Evolutionary conservation across 140 eudicot species (phyloP), one percentile per base, ranked within the genome.

Genomic region (Erigeron philadelphicus): DNA sequence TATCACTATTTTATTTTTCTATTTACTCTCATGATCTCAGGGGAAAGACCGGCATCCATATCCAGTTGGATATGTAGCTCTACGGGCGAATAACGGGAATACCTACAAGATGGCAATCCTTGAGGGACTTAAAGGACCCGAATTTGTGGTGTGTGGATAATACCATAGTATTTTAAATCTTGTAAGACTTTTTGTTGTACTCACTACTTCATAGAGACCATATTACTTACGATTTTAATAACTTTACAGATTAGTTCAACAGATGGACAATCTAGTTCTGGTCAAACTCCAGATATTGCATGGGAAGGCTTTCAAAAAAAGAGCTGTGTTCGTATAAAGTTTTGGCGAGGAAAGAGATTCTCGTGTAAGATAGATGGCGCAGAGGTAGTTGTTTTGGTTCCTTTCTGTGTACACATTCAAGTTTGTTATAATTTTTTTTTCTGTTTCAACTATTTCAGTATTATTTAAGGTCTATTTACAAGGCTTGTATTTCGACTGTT

Each of bases 211-310:
- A 59, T 40, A 50, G 61, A 31, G 55, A 13, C 68, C 45, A 67
- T 48, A 56, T 13, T 6, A 63, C 55, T 9, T 38, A 18, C 38
- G 38, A 65, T 9, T 40, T 58, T 23, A 23, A 58, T 72, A 66
- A 57, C 17, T 67, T 41, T 77, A 54, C 80, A 94, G 99, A 87
- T 94, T 65, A 83, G 84, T 67, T 87, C 95, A 35, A 81, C 83
- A 12, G 87, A 87, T 72, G 94, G 95, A 68, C 83, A 81, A 61
- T 80, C 85, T 8, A 82, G 95, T 67, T 84, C 86, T 54, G 99
- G 97, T 65, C 95, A 85, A 81, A 94, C 99, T 61, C 97, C 99
- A 75, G 95, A 85, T 76, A 89, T 88, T 58, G 99, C 90, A 68
- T 94, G 99, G 97, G 88, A 89, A 45, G 83, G 84, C 46, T 94